Base-by-base conservation (phyloP, 1,284 basidiomycete species). In the Malassezia cuniculi region DNA sequence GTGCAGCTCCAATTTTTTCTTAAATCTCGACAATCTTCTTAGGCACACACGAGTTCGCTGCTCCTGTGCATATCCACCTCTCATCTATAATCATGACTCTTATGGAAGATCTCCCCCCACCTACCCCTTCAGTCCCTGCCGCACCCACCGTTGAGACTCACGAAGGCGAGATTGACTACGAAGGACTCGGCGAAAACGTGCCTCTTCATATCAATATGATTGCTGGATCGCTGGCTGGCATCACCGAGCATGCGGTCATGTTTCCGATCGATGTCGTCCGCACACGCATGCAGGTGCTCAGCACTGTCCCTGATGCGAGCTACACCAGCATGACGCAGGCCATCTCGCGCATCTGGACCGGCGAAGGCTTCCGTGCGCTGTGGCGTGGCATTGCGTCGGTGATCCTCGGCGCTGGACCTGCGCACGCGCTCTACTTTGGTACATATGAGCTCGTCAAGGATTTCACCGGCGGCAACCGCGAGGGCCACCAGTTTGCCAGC, bases 381-480 rank as follows among this genome's bases (percentile, higher is more conserved):
- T 99, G 93, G 93, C 74, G 89, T 37, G 93, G 93, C 45, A 89
- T 99, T 29, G 84, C 83, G 21, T 89, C 84, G n/a, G 90, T 97
- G 24, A 87, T 93, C 55, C 72, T 94, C 52, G 93, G 93, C 41
- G 93, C 93, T 6, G 93, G 93, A 18, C 93, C 93, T 14, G 93
- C 93, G 4, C 93, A 99, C 65, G 93, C 93, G 5, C 81, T 95
- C 27, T 90, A 99, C 70, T 99, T 97, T 69, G 93, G 90, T 27
- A 82, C 80, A 43, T 84, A 97, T 68, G 93, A 99, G 70, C 78
- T 83, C 12, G 78, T 94, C 28, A 90, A 95, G 70, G 90, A 97
- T 61, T 69, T 87, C 19, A 80, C 78, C 32, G 93, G 90, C 16
- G 90, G 89, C 3, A 85, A 87, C 63, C 72, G 76, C 29, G 73